Evolutionary conservation across 306 rosid genomes (phyloP), one percentile per base, ranked within the genome.

Genomic region (Acacia melanoxylon): DNA sequence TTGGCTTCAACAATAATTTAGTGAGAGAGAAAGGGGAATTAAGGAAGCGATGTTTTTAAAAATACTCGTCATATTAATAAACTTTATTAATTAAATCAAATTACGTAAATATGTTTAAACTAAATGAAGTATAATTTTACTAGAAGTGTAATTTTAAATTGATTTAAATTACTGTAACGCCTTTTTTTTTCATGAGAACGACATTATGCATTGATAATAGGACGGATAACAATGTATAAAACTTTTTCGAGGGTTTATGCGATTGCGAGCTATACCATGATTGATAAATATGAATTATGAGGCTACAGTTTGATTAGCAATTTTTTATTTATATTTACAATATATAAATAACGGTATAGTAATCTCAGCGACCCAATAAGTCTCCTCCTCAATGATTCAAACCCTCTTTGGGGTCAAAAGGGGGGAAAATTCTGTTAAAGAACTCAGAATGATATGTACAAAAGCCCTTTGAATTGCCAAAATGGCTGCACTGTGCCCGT

Each of bases 391-490:
- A 58, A 58, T 58, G 27, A 10, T 58, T 58, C 20, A 22, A 58
- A n/a, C 65, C 65, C 6, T 22, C 24, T 58, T 22, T 22, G 52
- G 24, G 1, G 6, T 19, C 6, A 52, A 19, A 1, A 4, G 6
- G 20, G 52, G 15, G 15, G 3, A 2, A 2, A 46, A 10, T 0
- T 13, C 17, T 9, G 52, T 37, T 2, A 25, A 9, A 9, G 9
- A 70, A 42, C 52, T 51, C 79, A 71, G 2, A 69, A 70, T 70
- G 24, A 27, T 51, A 40, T 44, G 48, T 52, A 40, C 76, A 80
- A 80, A 37, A 41, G 29, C 6, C 66, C 79, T 51, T 80, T 76
- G 78, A 29, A 46, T 58, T 78, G 77, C 74, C 80, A 75, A 75
- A 78, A 84, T 54, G 25, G 51, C 48, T 41, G 75, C 31, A 16